A percentile compares a stretch with the other conserved stretches of the same genome.
These are phyloP conservation scores for Pharus latifolius DNA, from an alignment of 176 grass and related monocot species.

Conservation along the genomic window DNA sequence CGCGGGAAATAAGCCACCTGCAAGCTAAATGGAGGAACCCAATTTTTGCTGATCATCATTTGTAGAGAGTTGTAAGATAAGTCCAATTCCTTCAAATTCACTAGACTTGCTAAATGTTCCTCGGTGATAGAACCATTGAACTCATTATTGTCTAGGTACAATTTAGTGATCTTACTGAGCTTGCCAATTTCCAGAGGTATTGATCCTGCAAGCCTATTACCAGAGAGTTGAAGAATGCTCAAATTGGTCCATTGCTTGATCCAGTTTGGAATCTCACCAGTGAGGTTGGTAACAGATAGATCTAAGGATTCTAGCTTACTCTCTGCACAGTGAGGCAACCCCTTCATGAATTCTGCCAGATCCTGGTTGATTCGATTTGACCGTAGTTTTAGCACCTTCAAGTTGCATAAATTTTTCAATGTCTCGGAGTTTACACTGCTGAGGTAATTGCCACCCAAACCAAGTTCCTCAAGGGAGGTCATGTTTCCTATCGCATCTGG, in stretches of 20 bases:
- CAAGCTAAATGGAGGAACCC: constrained; percentile 2
- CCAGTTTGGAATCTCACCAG: neutral
- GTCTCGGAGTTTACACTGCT: neutral
- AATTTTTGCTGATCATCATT: neutral
- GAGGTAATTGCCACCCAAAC: neutral
- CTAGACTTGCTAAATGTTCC: neutral
- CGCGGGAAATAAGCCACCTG: neutral
- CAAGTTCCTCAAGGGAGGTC: neutral
- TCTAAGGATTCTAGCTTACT: neutral
- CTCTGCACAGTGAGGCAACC: neutral
- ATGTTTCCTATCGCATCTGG: neutral
- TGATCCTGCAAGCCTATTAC: neutral
- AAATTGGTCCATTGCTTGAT: neutral
- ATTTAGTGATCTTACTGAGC: neutral
- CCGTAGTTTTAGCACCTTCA: neutral
- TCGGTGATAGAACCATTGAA: neutral
- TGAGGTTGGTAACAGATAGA: neutral
- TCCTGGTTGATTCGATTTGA: neutral
- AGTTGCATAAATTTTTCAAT: neutral
- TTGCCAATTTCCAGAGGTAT: neutral
- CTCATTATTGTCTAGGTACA: neutral
- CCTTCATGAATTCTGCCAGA: neutral
- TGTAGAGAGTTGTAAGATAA: neutral
- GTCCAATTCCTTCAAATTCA: neutral
- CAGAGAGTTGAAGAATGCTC: neutral